Conservation (phyloP, 148 eudicot species). For the Camellia sinensis region DNA sequence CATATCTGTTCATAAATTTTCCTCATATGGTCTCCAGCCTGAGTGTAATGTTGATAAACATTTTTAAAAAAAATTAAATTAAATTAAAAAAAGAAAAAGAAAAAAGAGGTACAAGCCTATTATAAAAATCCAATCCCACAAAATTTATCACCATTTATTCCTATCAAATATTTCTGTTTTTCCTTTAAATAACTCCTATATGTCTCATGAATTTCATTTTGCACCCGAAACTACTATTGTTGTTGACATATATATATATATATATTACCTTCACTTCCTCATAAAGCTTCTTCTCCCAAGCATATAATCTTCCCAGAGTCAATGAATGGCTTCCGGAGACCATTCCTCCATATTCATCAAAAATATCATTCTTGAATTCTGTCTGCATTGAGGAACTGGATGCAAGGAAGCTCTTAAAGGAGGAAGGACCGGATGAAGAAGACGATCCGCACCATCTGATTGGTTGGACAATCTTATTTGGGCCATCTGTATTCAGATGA, state of each 20-base stretch:
- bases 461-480: slow-evolving; percentile 23
- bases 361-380: slow-evolving; percentile 24
- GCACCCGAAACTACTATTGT: no score
- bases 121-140: no score
- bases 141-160: no score
- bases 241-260: no score
- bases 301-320: slow-evolving; percentile 56
- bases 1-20: slow-evolving; percentile 44
- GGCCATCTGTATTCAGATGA: slow-evolving; percentile 29
- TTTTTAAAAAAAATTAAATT: background rate
- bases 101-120: no score
- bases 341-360: slow-evolving; percentile 44
- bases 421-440: slow-evolving; percentile 36
- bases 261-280: slow-evolving; percentile 53
- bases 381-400: slow-evolving; percentile 39
- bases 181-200: no score
- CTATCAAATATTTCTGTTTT: background rate
- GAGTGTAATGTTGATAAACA: background rate
- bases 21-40: slow-evolving; percentile 49
- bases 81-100: no score
- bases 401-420: slow-evolving; percentile 46
- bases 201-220: no score
- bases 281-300: slow-evolving; percentile 13
- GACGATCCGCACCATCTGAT: slow-evolving; percentile 25
- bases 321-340: slow-evolving; percentile 57